Percentiles rank a stretch among this genome's conserved stretches.
Evolutionary conservation across 1,139 yeast species (phyloP).

Genomic region (Arxiozyma slooffiae): DNA sequence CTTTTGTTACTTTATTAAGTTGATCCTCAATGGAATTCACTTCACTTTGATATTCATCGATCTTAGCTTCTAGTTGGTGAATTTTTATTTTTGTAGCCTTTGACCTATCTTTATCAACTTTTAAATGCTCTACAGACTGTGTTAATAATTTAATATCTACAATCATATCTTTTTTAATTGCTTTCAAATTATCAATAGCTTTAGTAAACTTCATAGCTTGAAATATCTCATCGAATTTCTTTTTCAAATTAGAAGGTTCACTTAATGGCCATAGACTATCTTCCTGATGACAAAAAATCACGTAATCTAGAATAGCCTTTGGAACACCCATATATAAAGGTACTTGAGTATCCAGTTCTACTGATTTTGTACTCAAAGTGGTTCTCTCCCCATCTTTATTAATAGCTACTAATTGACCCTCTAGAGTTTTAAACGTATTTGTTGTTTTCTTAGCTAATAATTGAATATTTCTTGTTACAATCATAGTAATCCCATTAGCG

Average conservation of each 20-base stretch:
- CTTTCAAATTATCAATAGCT: constrained; percentile 72
- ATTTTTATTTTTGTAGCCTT: constrained; percentile 44
- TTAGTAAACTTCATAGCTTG: constrained; percentile 91
- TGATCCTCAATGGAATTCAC: constrained; percentile 42
- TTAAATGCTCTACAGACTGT: constrained; percentile 68
- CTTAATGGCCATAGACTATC: constrained; percentile 94
- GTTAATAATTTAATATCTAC: constrained; percentile 65
- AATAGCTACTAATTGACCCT: constrained; percentile 71
- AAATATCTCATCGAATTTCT: constrained; percentile 90
- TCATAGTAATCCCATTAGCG: constrained; percentile 68
- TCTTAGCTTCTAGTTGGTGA: constrained; percentile 36
- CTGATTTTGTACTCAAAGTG: constrained; percentile 71
- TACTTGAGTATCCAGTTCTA: constrained; percentile 74
- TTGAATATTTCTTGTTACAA: constrained; percentile 78
- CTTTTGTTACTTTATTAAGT: constrained; percentile 45
- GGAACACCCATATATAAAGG: constrained; percentile 84
- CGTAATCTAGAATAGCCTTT: constrained; percentile 78
- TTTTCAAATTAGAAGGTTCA: constrained; percentile 82
- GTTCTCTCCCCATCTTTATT: constrained; percentile 53
- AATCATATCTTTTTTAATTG: constrained; percentile 65
- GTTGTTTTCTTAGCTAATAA: constrained; percentile 51
- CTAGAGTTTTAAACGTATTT: constrained; percentile 78
- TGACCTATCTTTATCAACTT: constrained; percentile 66
- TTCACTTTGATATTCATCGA: constrained; percentile 40
- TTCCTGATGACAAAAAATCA: constrained; percentile 95